phyloP scores from a whole-genome alignment of 2,329 filamentous ascomycete genomes.

The Microsporum ferrugineum region DNA sequence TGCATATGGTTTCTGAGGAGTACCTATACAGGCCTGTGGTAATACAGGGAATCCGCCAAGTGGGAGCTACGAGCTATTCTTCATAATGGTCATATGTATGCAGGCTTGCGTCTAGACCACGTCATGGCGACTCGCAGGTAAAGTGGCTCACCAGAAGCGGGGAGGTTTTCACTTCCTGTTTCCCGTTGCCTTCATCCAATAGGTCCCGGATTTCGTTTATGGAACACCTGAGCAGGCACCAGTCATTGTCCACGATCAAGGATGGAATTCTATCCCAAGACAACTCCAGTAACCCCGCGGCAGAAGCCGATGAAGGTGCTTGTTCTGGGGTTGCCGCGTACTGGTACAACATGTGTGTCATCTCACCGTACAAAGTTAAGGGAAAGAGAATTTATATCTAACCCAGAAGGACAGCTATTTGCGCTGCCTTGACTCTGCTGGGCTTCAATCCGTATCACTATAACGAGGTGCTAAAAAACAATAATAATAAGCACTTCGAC shows the following conservation, averaged over 20 bases:
- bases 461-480: neutral
- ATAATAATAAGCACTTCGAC: neutral
- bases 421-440: neutral
- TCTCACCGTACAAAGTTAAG: neutral
- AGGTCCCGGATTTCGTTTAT: too few relatives aligned
- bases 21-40: neutral
- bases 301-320: conserved; percentile 8
- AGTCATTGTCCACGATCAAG: neutral
- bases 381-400: neutral
- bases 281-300: neutral
- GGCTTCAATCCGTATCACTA: neutral
- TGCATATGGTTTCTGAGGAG: neutral
- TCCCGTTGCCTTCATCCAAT: too few relatives aligned
- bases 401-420: neutral
- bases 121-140: neutral
- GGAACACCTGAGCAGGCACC: neutral
- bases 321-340: conserved; percentile 6
- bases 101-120: neutral
- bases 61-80: neutral
- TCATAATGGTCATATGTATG: neutral
- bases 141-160: neutral
- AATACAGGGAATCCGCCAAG: neutral
- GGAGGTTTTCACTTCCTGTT: neutral
- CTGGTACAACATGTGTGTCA: conserved; percentile 9
- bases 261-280: neutral